Evolutionary conservation across 2,329 filamentous ascomycete genomes (phyloP).

Genomic region (Xylaria hypoxylon): DNA sequence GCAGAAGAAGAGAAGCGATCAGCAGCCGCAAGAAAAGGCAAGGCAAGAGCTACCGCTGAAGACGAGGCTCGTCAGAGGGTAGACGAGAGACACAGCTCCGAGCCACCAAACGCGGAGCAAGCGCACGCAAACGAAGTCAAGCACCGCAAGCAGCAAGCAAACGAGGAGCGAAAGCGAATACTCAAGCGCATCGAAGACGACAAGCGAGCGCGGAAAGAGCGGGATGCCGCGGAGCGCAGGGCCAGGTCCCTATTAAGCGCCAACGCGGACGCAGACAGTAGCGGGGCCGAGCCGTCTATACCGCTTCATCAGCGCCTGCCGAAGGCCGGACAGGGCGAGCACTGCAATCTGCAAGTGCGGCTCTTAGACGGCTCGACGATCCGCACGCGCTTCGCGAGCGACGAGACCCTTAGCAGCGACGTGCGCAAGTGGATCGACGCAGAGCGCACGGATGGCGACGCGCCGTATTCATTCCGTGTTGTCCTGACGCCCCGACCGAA

Average conservation of each 20-base stretch:
- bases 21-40: slow-evolving; percentile 60
- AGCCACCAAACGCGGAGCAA: slow-evolving; percentile 46
- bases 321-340: slow-evolving; percentile 39
- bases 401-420: slow-evolving; percentile 70
- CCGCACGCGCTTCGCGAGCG: slow-evolving; percentile 75
- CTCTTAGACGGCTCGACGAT: slow-evolving; percentile 87
- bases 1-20: slow-evolving; percentile 62
- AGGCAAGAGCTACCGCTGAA: slow-evolving; percentile 61
- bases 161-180: slow-evolving; percentile 77
- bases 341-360: slow-evolving; percentile 78
- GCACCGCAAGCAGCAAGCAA: slow-evolving; percentile 73
- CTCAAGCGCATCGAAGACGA: slow-evolving; percentile 82
- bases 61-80: slow-evolving; percentile 59
- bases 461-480: slow-evolving; percentile 85
- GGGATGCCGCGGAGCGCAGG: slow-evolving; percentile 62
- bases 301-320: slow-evolving; percentile 38
- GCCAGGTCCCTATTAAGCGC: slow-evolving; percentile 46
- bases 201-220: slow-evolving; percentile 73
- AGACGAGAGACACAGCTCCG: slow-evolving; percentile 50
- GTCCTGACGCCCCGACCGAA: slow-evolving; percentile 83
- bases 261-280: slow-evolving; percentile 25
- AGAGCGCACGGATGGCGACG: slow-evolving; percentile 64
- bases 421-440: slow-evolving; percentile 84
- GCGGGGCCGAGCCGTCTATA: slow-evolving; percentile 38
- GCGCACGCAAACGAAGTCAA: slow-evolving; percentile 57